Evolutionary conservation across 2,329 filamentous ascomycete species (phyloP), one percentile per base, ranked within the genome.

Genomic region (Stenocarpella maydis): DNA sequence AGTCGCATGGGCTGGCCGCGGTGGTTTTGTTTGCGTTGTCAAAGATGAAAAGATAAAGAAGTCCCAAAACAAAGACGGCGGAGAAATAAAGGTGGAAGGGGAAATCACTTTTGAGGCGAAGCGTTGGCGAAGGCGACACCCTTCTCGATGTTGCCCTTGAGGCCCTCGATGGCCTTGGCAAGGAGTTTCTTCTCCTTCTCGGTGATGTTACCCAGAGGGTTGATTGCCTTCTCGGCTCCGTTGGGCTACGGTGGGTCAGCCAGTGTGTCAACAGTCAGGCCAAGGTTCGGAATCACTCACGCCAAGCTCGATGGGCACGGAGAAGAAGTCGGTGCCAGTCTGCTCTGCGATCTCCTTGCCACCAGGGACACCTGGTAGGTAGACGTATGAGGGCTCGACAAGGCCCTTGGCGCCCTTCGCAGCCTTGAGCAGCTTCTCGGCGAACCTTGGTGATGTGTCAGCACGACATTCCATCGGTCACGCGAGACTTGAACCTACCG

Each of bases 101-200:
- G 74, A 75, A 82, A 86, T 93, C 90, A 95, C 92, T 95, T 95
- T 89, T 94, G 90, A 79, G 94, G 92, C 80, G 93, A 90, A 87
- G 91, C 95, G 86, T 92, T 87, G 82, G 91, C 91, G 80, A 98
- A 99, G 80, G 91, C 89, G 79, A 98, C 86, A 80, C 96, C 96
- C 90, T 98, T 98, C 78, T 89, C 84, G 80, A 99, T 97, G 86
- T 98, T 98, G 84, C 89, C 91, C 87, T 94, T 92, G 73, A 98
- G 89, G 74, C 92, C 95, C 76, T 88, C 85, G 80, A 92, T 87
- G 80, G 88, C 89, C 78, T 89, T 91, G 77, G 92, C 86, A 76
- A 98, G 88, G 74, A 98, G 90, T 77, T 88, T 89, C 91, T 97
- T 92, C 89, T 98, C 96, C 84, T 94, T 90, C 58, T 94, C 92